A percentile compares a stretch with the other conserved stretches of the same genome.
Conservation (phyloP, 176 grass and related monocot species). For the Microstegium vimineum region DNA sequence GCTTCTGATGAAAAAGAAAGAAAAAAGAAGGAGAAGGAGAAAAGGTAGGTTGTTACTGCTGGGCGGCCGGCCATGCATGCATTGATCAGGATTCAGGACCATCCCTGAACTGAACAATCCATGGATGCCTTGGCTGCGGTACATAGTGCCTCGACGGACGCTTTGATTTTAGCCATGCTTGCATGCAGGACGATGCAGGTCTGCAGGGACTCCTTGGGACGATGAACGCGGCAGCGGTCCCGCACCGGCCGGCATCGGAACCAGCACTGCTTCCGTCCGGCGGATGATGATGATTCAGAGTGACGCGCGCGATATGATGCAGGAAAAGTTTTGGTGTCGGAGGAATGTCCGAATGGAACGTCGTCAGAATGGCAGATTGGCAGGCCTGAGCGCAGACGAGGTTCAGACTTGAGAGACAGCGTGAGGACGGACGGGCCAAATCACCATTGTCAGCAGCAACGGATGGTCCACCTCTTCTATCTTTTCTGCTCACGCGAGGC, state of each 20-base stretch:
- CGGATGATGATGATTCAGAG: background rate
- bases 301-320: background rate
- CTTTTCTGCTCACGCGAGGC: background rate
- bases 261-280: slow-evolving; percentile 11
- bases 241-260: background rate
- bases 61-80: background rate
- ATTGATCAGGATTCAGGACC: no score
- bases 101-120: slow-evolving; percentile 1
- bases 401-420: background rate
- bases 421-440: background rate
- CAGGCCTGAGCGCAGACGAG: background rate
- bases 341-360: slow-evolving; percentile 3
- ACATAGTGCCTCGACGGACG: background rate
- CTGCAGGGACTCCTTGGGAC: slow-evolving; percentile 26
- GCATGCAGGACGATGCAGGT: no score
- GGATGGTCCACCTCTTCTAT: background rate
- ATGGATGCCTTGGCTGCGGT: background rate
- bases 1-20: background rate
- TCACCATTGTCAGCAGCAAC: background rate
- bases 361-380: background rate
- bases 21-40: background rate
- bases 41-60: background rate
- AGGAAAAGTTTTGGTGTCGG: background rate
- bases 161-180: no score
- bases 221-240: slow-evolving; percentile 12